Base-by-base conservation (phyloP, 176 grass and related monocot species). In the Aegilops umbellulata region DNA sequence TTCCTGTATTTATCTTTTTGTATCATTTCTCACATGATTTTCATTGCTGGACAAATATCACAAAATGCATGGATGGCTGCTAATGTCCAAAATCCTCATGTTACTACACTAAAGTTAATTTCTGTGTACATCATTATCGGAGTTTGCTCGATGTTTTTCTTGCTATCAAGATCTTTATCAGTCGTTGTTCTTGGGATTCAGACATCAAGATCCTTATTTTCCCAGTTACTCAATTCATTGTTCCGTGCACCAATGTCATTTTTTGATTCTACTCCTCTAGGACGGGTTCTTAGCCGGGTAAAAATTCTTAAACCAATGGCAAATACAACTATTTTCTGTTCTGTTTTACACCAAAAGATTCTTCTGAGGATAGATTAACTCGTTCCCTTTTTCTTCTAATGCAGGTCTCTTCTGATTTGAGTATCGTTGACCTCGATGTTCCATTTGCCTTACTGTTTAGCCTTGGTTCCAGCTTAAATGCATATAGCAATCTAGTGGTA, bases 41-140 rank as follows among this genome's bases (percentile, higher is more conserved):
- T 95, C 80, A 3, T 92, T 69, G 17, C 57, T 70, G 96, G 88
- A 1, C 96, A 95, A 88, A 90, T 98, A 89, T 94, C 91, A 36
- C 96, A 95, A 68, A 98, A 94, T 66, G 85, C 90, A 58, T 98
- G 96, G 96, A 92, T 98, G 92, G 96, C 96, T 80, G 92, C 96
- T 47, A 94, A 94, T 84, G 84, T 98, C 78, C 57, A 98, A 57
- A 92, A 92, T 83, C 82, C 92, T 72, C 66, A 81, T 88, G 81
- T 98, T 65, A 90, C 88, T 71, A 82, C 67, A 15, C 86, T 95
- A 13, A 90, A 88, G 57, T 82, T 98, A 86, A 94, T 95, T 72
- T 75, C 31, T 41, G 93, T 98, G 67, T 98, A 98, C 79, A 81
- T 94, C 17, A 67, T 82, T 78, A 91, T 98, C 51, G 90, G 96